Evolutionary conservation across 768 basidiomycete genomes (phyloP).

Genomic region (Mycena amicta): DNA sequence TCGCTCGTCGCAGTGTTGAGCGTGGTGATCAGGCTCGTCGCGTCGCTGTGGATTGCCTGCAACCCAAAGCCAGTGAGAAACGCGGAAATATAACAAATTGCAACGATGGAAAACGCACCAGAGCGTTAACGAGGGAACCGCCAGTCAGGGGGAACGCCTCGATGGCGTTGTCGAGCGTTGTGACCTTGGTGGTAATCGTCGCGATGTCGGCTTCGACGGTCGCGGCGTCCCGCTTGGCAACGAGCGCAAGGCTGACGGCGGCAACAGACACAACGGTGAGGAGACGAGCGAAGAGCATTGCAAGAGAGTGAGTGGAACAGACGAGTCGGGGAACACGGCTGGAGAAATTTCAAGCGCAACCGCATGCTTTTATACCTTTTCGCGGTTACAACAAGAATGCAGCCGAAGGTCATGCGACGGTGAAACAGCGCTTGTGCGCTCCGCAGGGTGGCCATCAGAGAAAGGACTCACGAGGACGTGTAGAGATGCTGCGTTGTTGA

Average conservation of each 20-base stretch:
- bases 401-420: not conserved
- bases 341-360: too few relatives aligned
- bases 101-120: constrained; percentile 23
- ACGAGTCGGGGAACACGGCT: not conserved
- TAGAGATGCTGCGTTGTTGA: too few relatives aligned
- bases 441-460: not conserved
- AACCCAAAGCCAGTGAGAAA: not conserved
- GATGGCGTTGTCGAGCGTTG: constrained; percentile 33
- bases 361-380: not conserved
- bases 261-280: constrained; percentile 31
- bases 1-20: constrained; percentile 33
- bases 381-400: too few relatives aligned
- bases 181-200: constrained; percentile 29
- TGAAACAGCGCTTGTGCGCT: not conserved
- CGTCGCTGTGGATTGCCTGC: constrained; percentile 30
- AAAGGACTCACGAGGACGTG: not conserved
- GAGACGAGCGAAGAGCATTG: constrained; percentile 7
- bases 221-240: constrained; percentile 26
- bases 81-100: not conserved
- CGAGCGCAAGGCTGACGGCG: constrained; percentile 25
- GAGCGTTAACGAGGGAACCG: constrained; percentile 25
- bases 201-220: constrained; percentile 34
- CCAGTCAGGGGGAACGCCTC: constrained; percentile 31
- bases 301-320: not conserved
- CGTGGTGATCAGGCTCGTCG: constrained; percentile 21